Base-by-base conservation (phyloP, 2,329 filamentous ascomycete genomes). In the Hymenoscyphus fraxineus region DNA sequence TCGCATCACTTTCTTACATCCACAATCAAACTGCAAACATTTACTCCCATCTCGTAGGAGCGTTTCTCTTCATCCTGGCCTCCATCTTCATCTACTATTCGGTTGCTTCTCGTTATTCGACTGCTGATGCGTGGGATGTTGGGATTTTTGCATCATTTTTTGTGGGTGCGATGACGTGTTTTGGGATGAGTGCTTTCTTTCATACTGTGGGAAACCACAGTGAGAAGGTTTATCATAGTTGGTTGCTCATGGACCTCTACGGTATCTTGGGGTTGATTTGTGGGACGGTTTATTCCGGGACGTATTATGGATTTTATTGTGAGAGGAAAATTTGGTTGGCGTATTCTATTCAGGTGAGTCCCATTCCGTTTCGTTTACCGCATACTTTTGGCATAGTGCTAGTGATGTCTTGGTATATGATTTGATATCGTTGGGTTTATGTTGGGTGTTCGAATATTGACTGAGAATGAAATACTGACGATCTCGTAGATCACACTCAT, bases 291-390 rank as follows among this genome's bases (percentile, higher is more conserved):
- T 63, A 63, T 58, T 69, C 67, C 7, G 66, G 66, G 10, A 65
- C 65, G 44, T 71, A 70, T 60, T 65, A 67, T 61, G 60, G 64
- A 16, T 69, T 70, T 59, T 71, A 70, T 54, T 71, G 63, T 55
- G 69, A 66, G 54, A 62, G 44, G 61, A 54, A 27, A 47, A 38
- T 65, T 19, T 66, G 69, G 59, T 60, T 64, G 6, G 64, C 60
- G 62, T 69, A 68, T 62, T 68, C 63, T 54, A 61, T 64, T 40
- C 63, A 68, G 69, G 66, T 71, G 60, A 27, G 61, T 39, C 19
- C 59, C 32, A 27, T 56, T 22, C 19, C 22, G 13, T 10, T 31
- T 40, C 19, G 10, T 39, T 13, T 13, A 7, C n/a, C n/a, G 5
- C 32, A 22, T 39, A 12, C 4, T 3, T 12, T 51, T 10, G 55